phyloP scores from a whole-genome alignment of 2,329 filamentous ascomycete genomes.

The Aspergillus fructus region DNA sequence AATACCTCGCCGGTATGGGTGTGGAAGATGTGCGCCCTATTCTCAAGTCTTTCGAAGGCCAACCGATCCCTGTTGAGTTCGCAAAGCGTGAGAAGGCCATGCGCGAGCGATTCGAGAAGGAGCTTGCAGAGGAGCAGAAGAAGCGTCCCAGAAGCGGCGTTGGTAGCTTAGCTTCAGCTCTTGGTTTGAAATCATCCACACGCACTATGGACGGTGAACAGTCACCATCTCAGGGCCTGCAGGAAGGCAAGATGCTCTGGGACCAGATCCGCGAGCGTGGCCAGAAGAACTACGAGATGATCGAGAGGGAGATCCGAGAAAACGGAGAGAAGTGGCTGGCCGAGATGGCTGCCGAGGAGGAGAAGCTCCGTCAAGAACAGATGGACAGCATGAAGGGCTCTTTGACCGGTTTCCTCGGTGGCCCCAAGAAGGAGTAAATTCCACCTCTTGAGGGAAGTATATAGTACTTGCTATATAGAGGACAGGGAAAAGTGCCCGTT shows the following conservation, averaged over 20 bases:
- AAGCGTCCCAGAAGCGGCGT: conserved; percentile 63
- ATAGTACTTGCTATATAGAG: background rate
- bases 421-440: conserved; percentile 30
- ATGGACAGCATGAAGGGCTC: conserved; percentile 90
- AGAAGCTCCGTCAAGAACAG: conserved; percentile 84
- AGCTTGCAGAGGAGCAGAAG: conserved; percentile 67
- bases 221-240: conserved; percentile 71
- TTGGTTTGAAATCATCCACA: conserved; percentile 71
- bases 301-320: conserved; percentile 88
- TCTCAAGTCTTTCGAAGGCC: conserved; percentile 83
- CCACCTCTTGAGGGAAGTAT: background rate
- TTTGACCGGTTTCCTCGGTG: conserved; percentile 59
- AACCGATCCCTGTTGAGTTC: conserved; percentile 86
- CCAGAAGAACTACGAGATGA: conserved; percentile 80
- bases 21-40: conserved; percentile 83
- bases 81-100: conserved; percentile 82
- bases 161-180: conserved; percentile 66
- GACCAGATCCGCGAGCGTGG: conserved; percentile 92
- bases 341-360: conserved; percentile 84
- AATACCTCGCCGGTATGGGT: conserved; percentile 94
- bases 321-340: conserved; percentile 95
- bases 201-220: conserved; percentile 65
- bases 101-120: conserved; percentile 78
- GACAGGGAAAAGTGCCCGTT: conserved; percentile 8
- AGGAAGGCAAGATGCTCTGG: conserved; percentile 94